These are phyloP conservation scores for Phlebopus sp. DNA, from an alignment of 1,284 basidiomycete species.

Conservation along the genomic window DNA sequence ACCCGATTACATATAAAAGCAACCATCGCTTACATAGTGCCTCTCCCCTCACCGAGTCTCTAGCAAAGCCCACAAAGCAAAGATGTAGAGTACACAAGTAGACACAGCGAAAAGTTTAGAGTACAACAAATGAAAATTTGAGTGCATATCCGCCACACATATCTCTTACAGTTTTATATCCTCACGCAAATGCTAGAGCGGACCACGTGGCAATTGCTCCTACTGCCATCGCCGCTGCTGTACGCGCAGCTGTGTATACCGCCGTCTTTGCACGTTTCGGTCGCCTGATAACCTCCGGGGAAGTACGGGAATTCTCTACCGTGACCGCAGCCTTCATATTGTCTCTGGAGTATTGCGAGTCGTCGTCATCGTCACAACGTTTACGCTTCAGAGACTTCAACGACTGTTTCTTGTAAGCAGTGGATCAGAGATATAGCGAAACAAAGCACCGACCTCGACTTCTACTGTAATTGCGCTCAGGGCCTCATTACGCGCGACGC, in stretches of 20 bases:
- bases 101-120: too few relatives aligned
- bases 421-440: not conserved
- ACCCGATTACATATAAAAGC: too few relatives aligned
- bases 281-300: conserved; percentile 24
- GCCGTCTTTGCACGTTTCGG: conserved; percentile 46
- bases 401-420: conserved; percentile 17
- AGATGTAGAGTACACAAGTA: too few relatives aligned
- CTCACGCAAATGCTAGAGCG: conserved; percentile 59
- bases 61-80: too few relatives aligned
- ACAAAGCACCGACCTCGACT: conserved; percentile 11
- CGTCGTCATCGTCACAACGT: conserved; percentile 17
- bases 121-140: too few relatives aligned
- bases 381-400: conserved; percentile 27
- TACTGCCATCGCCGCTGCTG: conserved; percentile 54
- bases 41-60: too few relatives aligned
- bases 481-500: conserved; percentile 27
- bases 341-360: conserved; percentile 3
- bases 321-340: not conserved
- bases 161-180: too few relatives aligned
- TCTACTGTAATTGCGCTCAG: conserved; percentile 24
- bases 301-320: not conserved
- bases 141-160: too few relatives aligned
- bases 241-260: conserved; percentile 45
- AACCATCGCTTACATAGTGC: too few relatives aligned
- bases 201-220: conserved; percentile 69